These are phyloP conservation scores for Cutaneotrichosporon cavernicola DNA, from an alignment of 1,284 basidiomycete genomes.

Conservation along the genomic window DNA sequence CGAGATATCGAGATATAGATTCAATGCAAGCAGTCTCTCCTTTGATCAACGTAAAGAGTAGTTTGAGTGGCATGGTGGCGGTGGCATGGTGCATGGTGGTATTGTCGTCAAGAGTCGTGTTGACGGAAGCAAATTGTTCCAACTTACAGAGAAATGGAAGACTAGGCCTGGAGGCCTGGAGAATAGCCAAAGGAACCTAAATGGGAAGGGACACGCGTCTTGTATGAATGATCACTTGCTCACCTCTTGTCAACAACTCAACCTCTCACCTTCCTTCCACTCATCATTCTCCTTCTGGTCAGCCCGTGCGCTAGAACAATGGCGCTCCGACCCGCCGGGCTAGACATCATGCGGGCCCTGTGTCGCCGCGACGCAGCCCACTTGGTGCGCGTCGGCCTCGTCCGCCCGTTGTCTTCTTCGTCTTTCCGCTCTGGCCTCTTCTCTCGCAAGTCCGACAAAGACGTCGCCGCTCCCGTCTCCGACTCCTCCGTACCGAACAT, in stretches of 20 bases:
- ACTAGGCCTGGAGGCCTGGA: too few relatives aligned
- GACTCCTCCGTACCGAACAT: background rate
- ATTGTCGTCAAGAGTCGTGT: too few relatives aligned
- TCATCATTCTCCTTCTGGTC: background rate
- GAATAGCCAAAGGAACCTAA: too few relatives aligned
- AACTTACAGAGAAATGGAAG: too few relatives aligned
- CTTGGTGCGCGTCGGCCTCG: background rate
- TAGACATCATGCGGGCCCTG: slow-evolving; percentile 18
- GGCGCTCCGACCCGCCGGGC: slow-evolving; percentile 25
- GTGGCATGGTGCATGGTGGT: too few relatives aligned
- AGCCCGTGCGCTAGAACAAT: slow-evolving; percentile 9
- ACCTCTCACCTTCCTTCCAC: background rate
- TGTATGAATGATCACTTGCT: background rate
- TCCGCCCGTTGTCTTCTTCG: slow-evolving; percentile 5
- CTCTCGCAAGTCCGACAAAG: slow-evolving; percentile 2
- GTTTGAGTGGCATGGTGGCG: background rate
- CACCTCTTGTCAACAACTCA: background rate
- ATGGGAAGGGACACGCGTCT: background rate
- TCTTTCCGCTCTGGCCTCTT: slow-evolving; percentile 4
- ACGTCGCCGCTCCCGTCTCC: background rate
- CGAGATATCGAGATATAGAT: background rate
- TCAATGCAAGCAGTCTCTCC: slow-evolving; percentile 5
- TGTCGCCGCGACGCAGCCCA: slow-evolving; percentile 11
- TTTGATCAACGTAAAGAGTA: background rate
- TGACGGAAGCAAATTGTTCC: background rate